Conservation (phyloP, 345 rosid species). For the Mallotus nudiflorus region DNA sequence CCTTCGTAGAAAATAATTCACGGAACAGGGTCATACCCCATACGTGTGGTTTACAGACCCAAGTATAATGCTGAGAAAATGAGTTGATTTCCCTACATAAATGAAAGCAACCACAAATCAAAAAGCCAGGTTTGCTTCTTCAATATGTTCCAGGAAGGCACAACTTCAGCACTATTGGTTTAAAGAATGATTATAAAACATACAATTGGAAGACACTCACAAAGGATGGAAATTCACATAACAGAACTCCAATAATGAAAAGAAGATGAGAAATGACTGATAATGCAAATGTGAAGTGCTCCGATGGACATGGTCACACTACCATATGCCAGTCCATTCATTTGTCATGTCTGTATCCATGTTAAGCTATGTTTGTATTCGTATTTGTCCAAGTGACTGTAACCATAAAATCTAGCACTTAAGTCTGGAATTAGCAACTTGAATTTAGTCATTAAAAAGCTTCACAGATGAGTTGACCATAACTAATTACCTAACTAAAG, state of each 20-base stretch:
- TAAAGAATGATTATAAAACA: not conserved
- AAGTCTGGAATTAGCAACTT: not conserved
- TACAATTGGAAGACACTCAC: slow-evolving; percentile 2
- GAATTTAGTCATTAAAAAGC: not conserved
- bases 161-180: not conserved
- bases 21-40: too few species aligned
- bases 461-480: slow-evolving; percentile 1
- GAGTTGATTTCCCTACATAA: not conserved
- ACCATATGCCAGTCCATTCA: not conserved
- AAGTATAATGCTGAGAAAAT: not conserved
- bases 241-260: not conserved
- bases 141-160: not conserved
- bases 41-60: not conserved
- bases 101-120: not conserved
- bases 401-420: not conserved
- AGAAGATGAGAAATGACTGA: not conserved
- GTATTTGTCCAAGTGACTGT: not conserved
- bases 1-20: too few species aligned
- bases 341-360: not conserved
- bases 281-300: too few species aligned
- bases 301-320: too few species aligned
- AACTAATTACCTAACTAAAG: slow-evolving; percentile 10
- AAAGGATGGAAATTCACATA: not conserved
- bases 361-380: not conserved
- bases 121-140: not conserved